Percentiles rank a stretch among this genome's conserved stretches.
Evolutionary conservation across 768 basidiomycete genomes (phyloP).

Genomic region (Infundibulicybe gibba): DNA sequence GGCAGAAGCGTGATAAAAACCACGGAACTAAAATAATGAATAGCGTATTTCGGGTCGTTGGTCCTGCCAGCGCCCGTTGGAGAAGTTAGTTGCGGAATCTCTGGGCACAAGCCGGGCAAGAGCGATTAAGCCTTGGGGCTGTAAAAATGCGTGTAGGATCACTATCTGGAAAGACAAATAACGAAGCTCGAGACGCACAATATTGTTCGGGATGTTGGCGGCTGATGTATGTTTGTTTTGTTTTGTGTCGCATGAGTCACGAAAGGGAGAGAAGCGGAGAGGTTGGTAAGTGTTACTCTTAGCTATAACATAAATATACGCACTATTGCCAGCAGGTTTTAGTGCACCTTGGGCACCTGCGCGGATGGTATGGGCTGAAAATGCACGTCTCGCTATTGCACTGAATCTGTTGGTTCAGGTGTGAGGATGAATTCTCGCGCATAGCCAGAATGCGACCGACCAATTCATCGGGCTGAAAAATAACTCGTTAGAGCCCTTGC

Average conservation of each 20-base stretch:
- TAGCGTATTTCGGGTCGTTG: too few relatives aligned
- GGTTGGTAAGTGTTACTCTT: background rate
- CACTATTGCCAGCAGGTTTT: conserved; percentile 42
- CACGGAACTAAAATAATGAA: too few relatives aligned
- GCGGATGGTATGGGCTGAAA: conserved; percentile 52
- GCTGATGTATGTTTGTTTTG: conserved; percentile 19
- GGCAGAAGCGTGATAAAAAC: too few relatives aligned
- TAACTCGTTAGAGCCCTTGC: background rate
- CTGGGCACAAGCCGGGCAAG: too few relatives aligned
- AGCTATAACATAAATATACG: conserved; percentile 8
- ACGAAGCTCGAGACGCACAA: conserved; percentile 30
- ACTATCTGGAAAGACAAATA: too few relatives aligned
- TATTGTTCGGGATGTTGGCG: conserved; percentile 44
- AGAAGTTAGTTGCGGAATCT: too few relatives aligned
- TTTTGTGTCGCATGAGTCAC: too few relatives aligned
- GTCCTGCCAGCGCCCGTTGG: too few relatives aligned
- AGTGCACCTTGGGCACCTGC: conserved; percentile 41
- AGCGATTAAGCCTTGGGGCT: too few relatives aligned
- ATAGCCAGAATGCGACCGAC: conserved; percentile 16
- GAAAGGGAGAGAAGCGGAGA: conserved; percentile 1
- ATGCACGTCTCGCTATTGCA: conserved; percentile 46
- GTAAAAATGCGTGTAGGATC: too few relatives aligned
- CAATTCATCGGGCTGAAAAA: conserved; percentile 21
- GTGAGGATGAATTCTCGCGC: background rate
- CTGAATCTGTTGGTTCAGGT: conserved; percentile 43